A percentile compares a stretch with the other conserved stretches of the same genome.
Conservation (phyloP, 257 asterid species). For the Pogostemon cablin region DNA sequence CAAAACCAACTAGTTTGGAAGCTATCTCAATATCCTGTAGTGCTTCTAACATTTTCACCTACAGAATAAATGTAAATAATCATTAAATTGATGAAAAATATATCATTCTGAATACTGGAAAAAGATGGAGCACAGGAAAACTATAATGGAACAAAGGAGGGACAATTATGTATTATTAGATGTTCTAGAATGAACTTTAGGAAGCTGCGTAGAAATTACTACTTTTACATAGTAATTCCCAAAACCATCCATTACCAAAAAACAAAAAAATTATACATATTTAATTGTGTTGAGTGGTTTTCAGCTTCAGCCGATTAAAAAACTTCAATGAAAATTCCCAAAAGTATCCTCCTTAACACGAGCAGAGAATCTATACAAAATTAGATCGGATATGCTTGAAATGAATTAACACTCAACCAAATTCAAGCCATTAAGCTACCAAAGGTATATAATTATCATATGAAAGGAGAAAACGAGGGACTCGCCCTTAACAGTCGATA, state of each 20-base stretch:
- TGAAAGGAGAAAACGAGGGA: neutral
- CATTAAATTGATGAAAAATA: conserved; percentile 4
- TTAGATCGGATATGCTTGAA: neutral
- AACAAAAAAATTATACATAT: neutral
- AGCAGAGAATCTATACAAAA: neutral
- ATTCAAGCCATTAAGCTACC: neutral
- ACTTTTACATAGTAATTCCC: conserved; percentile 5
- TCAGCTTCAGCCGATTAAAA: neutral
- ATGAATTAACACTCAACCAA: neutral
- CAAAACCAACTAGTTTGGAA: conserved; percentile 86
- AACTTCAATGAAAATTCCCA: neutral
- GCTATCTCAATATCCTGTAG: conserved; percentile 99
- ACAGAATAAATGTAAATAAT: conserved; percentile 28
- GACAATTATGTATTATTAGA: neutral
- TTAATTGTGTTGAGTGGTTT: neutral
- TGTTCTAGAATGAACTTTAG: neutral
- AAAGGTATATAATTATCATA: neutral
- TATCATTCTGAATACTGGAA: neutral
- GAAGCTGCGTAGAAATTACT: neutral
- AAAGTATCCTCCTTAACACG: neutral
- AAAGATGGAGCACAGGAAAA: conserved; percentile 6
- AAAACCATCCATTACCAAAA: neutral
- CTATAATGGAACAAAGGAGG: neutral
- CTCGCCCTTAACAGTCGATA: neutral
- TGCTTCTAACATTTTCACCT: conserved; percentile 99